phyloP scores from a whole-genome alignment of 2,329 filamentous ascomycete genomes.

The Clarireedia hainanense region DNA sequence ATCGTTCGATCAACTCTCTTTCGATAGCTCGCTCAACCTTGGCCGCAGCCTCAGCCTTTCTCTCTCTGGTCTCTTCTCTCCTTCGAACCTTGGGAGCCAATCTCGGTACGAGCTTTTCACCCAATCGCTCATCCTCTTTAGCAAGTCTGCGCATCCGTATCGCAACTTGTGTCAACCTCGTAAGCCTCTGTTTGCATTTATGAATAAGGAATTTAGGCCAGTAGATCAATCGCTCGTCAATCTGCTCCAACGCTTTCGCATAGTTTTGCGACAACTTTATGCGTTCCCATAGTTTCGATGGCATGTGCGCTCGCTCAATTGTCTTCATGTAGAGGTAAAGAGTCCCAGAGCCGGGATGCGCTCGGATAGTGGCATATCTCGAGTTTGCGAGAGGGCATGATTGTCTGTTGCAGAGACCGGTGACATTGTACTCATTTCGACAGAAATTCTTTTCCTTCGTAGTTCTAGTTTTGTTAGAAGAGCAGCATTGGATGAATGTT shows the following conservation, averaged over 20 bases:
- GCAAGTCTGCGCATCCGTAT: slow-evolving; percentile 73
- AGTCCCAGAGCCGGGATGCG: slow-evolving; percentile 69
- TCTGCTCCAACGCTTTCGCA: slow-evolving; percentile 75
- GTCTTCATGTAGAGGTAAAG: slow-evolving; percentile 98
- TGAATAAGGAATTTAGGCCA: slow-evolving; percentile 91
- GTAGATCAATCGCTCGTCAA: slow-evolving; percentile 82
- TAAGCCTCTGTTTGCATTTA: slow-evolving; percentile 95
- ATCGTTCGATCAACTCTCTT: slow-evolving; percentile 82
- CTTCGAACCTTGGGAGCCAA: slow-evolving; percentile 82
- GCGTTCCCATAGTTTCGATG: slow-evolving; percentile 88
- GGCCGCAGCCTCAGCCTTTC: slow-evolving; percentile 72
- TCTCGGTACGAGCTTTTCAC: slow-evolving; percentile 81
- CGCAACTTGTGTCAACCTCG: slow-evolving; percentile 82
- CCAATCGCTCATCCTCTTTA: slow-evolving; percentile 81
- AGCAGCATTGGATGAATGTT: background rate
- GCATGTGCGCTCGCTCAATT: slow-evolving; percentile 79
- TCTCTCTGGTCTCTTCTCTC: slow-evolving; percentile 66
- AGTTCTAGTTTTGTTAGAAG: slow-evolving; percentile 45
- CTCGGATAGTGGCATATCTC: slow-evolving; percentile 84
- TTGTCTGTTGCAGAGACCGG: slow-evolving; percentile 75
- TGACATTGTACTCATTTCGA: slow-evolving; percentile 87
- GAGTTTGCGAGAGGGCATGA: slow-evolving; percentile 87
- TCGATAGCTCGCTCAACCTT: slow-evolving; percentile 96
- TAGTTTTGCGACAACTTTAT: slow-evolving; percentile 90
- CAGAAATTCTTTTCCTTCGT: slow-evolving; percentile 90